phyloP scores from a whole-genome alignment of 768 basidiomycete genomes.

The Zangia roseola region DNA sequence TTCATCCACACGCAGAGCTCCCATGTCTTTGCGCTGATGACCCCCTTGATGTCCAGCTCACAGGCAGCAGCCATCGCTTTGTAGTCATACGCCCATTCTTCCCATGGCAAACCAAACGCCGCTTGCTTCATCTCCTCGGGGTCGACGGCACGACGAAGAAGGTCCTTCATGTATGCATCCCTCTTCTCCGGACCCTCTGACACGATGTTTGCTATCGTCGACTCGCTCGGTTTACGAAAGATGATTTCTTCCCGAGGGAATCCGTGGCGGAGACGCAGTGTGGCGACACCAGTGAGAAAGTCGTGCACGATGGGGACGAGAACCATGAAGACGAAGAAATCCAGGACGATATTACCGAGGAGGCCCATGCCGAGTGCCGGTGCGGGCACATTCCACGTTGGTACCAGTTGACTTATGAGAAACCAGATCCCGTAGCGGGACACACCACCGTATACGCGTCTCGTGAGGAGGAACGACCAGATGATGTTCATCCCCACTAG shows the following conservation, averaged over 20 bases:
- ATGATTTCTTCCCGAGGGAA: slow-evolving; percentile 29
- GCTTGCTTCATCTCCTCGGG: slow-evolving; percentile 27
- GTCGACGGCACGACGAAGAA: slow-evolving; percentile 29
- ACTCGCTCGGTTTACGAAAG: slow-evolving; percentile 30
- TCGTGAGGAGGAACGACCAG: slow-evolving; percentile 24
- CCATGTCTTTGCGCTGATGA: slow-evolving; percentile 24
- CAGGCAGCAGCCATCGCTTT: slow-evolving; percentile 27
- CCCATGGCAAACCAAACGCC: slow-evolving; percentile 31
- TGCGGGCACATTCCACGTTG: slow-evolving; percentile 11
- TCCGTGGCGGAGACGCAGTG: slow-evolving; percentile 27
- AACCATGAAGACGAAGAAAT: slow-evolving; percentile 26
- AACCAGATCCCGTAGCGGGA: slow-evolving; percentile 31
- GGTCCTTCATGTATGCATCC: slow-evolving; percentile 22
- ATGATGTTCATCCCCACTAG: slow-evolving; percentile 24
- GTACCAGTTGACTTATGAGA: slow-evolving; percentile 19
- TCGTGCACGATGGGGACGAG: slow-evolving; percentile 25
- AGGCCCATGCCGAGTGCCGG: slow-evolving; percentile 16
- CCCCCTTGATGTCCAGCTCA: slow-evolving; percentile 20
- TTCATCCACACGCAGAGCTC: slow-evolving; percentile 35
- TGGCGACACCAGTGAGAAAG: slow-evolving; percentile 18
- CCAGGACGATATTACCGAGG: slow-evolving; percentile 25
- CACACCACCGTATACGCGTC: slow-evolving; percentile 23
- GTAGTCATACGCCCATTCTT: slow-evolving; percentile 33
- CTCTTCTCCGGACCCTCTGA: slow-evolving; percentile 26
- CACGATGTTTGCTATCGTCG: slow-evolving; percentile 26